A percentile compares a stretch with the other conserved stretches of the same genome.
Conservation (phyloP, 345 rosid genomes). For the Draba incana region DNA sequence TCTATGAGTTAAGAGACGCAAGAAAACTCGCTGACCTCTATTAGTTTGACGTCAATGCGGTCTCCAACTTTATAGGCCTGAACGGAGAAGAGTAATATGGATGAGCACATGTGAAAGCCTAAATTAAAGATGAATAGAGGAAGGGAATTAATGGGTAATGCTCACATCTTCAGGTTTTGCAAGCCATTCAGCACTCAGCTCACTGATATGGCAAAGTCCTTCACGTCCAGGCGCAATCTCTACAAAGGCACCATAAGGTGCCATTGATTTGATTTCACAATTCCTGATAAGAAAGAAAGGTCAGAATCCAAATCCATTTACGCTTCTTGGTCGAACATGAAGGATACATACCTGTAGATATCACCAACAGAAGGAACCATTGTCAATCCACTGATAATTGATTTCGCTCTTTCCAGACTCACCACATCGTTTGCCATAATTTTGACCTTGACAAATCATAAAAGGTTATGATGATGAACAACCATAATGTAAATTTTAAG, state of each 20-base stretch:
- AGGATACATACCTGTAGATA: conserved; percentile 62
- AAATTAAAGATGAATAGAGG: neutral
- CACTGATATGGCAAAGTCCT: conserved; percentile 99
- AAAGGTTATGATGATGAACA: conserved; percentile 32
- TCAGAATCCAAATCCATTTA: conserved; percentile 28
- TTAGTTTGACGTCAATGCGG: conserved; percentile 88
- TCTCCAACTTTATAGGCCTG: conserved; percentile 93
- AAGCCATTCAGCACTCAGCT: conserved; percentile 80
- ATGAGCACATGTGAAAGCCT: conserved; percentile 20
- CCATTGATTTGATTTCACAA: conserved; percentile 87
- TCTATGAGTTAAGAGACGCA: conserved; percentile 17
- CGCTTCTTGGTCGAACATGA: neutral
- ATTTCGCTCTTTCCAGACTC: conserved; percentile 82
- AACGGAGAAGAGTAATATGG: conserved; percentile 17
- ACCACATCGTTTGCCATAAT: conserved; percentile 77
- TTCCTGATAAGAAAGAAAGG: conserved; percentile 53
- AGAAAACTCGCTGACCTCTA: conserved; percentile 61
- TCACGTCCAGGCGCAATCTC: conserved; percentile 98
- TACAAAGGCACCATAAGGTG: conserved; percentile 90
- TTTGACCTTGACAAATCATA: conserved; percentile 65
- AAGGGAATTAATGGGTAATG: conserved; percentile 3
- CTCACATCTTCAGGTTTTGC: conserved; percentile 99
- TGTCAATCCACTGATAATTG: conserved; percentile 73
- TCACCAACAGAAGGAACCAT: conserved; percentile 93
- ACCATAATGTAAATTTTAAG: neutral